phyloP scores from a whole-genome alignment of 306 rosid genomes.

The Spatholobus suberectus region DNA sequence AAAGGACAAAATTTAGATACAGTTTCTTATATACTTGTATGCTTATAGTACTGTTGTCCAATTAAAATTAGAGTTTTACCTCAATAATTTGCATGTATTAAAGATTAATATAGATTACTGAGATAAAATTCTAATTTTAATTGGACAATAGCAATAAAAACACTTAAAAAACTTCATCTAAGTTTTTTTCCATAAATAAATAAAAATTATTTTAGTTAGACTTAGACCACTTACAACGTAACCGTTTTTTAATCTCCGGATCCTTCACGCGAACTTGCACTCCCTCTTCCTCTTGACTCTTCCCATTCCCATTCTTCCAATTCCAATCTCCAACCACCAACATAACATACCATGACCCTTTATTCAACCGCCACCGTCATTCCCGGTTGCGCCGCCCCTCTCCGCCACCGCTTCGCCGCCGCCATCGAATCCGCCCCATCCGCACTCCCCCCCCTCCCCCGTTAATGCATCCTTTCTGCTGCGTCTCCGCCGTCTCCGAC shows the following conservation, averaged over 20 bases:
- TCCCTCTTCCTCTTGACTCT: constrained; percentile 4
- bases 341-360: constrained; percentile 43
- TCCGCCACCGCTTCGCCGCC: neutral
- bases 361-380: constrained; percentile 2
- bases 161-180: too few relatives aligned
- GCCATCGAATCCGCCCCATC: neutral
- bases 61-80: too few relatives aligned
- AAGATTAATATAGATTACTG: too few relatives aligned
- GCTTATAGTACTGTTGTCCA: too few relatives aligned
- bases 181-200: too few relatives aligned
- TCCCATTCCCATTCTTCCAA: constrained; percentile 18
- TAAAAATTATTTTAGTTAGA: neutral
- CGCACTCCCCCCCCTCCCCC: neutral
- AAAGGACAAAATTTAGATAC: too few relatives aligned
- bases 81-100: too few relatives aligned
- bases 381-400: constrained; percentile 25
- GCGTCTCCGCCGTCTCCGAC: constrained; percentile 70
- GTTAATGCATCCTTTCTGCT: constrained; percentile 80
- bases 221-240: constrained; percentile 30
- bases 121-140: too few relatives aligned
- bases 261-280: constrained; percentile 39
- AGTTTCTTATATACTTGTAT: too few relatives aligned
- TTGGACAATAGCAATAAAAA: too few relatives aligned
- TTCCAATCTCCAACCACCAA: neutral
- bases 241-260: constrained; percentile 48